These are phyloP conservation scores for Mortierella sp. DNA, from an alignment of 371 early-diverging fungal genomes.

Conservation along the genomic window DNA sequence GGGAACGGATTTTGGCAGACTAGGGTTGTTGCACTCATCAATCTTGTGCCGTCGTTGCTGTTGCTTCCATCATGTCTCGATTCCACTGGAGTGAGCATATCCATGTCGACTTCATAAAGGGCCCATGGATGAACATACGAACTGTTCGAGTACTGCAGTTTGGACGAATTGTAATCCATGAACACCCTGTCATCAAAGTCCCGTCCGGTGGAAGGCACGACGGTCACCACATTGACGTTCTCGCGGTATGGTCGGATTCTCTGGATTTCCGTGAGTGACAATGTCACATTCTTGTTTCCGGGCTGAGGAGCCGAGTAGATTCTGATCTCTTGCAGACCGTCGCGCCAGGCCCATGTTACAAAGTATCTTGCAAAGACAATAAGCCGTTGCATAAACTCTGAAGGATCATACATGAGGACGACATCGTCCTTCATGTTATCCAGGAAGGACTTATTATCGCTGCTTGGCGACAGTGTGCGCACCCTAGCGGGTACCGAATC, in stretches of 20 bases:
- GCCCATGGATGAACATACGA: slow-evolving; percentile 47
- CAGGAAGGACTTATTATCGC: not conserved
- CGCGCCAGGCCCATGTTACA: slow-evolving; percentile 58
- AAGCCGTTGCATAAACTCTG: slow-evolving; percentile 54
- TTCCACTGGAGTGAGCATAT: slow-evolving; percentile 3
- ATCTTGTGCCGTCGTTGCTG: slow-evolving; percentile 13
- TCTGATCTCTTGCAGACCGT: slow-evolving; percentile 52
- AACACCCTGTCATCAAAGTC: slow-evolving; percentile 14
- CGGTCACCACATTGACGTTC: slow-evolving; percentile 15
- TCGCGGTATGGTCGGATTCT: slow-evolving; percentile 30
- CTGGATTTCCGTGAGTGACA: slow-evolving; percentile 19
- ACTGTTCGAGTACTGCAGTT: slow-evolving; percentile 30
- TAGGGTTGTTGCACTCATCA: slow-evolving; percentile 24
- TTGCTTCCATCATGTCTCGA: not conserved
- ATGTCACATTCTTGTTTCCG: not conserved
- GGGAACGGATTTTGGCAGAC: slow-evolving; percentile 38
- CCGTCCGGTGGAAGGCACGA: slow-evolving; percentile 26
- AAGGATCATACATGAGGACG: slow-evolving; percentile 28
- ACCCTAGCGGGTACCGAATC: too few relatives aligned
- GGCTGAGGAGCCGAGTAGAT: slow-evolving; percentile 25
- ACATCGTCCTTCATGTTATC: slow-evolving; percentile 4
- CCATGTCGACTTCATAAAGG: slow-evolving; percentile 41
- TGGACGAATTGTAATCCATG: slow-evolving; percentile 32
- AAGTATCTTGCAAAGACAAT: slow-evolving; percentile 56
- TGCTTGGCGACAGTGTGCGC: too few relatives aligned